A percentile compares a stretch with the other conserved stretches of the same genome.
Evolutionary conservation across 2,329 filamentous ascomycete genomes (phyloP).

Genomic region (Curvularia spicifera): DNA sequence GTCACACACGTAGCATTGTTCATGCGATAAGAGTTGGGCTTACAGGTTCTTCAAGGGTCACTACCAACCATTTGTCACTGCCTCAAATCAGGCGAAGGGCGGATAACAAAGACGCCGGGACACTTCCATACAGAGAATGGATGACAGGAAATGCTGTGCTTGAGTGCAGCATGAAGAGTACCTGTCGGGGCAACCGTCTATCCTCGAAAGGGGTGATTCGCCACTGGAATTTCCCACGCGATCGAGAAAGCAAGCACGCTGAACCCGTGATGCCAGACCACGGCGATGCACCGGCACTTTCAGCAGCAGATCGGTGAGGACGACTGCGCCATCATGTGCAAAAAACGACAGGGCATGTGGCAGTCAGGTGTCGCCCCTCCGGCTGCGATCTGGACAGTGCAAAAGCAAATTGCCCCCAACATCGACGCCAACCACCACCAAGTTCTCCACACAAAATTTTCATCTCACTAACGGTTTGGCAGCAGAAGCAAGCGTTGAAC

Average conservation of each 20-base stretch:
- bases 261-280: background rate
- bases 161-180: background rate
- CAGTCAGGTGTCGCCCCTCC: background rate
- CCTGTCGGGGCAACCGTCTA: background rate
- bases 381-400: background rate
- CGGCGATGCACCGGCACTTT: background rate
- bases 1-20: background rate
- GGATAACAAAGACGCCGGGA: background rate
- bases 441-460: background rate
- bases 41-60: background rate
- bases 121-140: no score
- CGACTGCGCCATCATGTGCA: background rate
- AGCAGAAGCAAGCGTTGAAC: constrained; percentile 9
- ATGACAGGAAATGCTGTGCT: background rate
- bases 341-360: background rate
- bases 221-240: background rate
- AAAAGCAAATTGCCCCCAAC: constrained; percentile 1
- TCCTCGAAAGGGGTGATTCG: background rate
- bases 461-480: background rate
- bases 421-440: background rate
- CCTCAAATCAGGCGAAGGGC: background rate
- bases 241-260: background rate
- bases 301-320: background rate
- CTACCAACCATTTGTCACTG: constrained; percentile 1
- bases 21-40: background rate